These are phyloP conservation scores for Gremmenia infestans DNA, from an alignment of 2,329 filamentous ascomycete genomes.

Conservation along the genomic window DNA sequence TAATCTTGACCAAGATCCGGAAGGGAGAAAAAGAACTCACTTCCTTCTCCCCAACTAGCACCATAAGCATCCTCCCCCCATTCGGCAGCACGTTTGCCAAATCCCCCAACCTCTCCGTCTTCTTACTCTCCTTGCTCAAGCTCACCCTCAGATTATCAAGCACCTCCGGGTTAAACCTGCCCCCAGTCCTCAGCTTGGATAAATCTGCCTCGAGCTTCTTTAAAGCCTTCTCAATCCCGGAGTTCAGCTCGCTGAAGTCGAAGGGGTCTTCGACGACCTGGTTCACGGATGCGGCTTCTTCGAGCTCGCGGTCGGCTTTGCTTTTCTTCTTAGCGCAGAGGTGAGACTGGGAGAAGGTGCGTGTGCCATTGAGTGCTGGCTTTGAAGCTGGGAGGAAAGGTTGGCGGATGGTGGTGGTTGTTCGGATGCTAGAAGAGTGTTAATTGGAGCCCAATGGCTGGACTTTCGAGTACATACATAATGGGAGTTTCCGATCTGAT, in stretches of 20 bases:
- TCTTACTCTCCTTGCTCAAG: constrained; percentile 46
- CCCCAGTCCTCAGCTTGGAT: constrained; percentile 56
- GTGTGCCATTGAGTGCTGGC: not conserved
- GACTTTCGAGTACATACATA: constrained; percentile 7
- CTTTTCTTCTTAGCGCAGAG: constrained; percentile 23
- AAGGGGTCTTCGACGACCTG: constrained; percentile 44
- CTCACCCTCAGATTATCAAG: constrained; percentile 58
- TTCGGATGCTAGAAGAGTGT: not conserved
- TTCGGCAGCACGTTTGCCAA: constrained; percentile 64
- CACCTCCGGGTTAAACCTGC: constrained; percentile 55
- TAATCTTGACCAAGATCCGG: too few relatives aligned
- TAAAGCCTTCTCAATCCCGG: constrained; percentile 49
- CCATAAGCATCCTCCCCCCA: constrained; percentile 52
- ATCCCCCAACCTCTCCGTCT: constrained; percentile 52
- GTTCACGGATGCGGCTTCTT: constrained; percentile 7
- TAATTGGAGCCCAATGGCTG: constrained; percentile 3
- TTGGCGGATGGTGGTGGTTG: not conserved
- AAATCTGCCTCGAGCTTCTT: constrained; percentile 56
- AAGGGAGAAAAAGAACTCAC: constrained; percentile 37
- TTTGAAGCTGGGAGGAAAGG: not conserved
- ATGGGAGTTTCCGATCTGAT: constrained; percentile 10
- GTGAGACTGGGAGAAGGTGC: constrained; percentile 13
- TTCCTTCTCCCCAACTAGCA: constrained; percentile 61
- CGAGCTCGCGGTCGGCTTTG: constrained; percentile 17
- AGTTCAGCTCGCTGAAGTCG: constrained; percentile 54